phyloP scores from a whole-genome alignment of 2,329 filamentous ascomycete genomes.

The Trichoderma brevicompactum region DNA sequence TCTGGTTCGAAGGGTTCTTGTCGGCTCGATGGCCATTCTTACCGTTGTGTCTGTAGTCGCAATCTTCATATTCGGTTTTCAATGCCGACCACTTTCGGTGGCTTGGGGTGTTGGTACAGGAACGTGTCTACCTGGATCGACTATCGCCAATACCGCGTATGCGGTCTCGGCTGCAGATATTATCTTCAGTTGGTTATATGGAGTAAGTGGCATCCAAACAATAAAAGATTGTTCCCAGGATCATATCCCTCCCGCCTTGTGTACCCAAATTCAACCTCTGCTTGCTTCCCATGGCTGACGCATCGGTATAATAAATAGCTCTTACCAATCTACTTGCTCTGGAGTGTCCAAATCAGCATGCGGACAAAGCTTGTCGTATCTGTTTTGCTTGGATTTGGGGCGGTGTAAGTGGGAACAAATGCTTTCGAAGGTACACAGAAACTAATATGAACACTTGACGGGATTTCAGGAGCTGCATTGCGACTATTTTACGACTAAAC shows the following conservation, averaged over 20 bases:
- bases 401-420: background rate
- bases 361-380: constrained; percentile 15
- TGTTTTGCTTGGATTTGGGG: constrained; percentile 9
- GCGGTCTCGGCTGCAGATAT: constrained; percentile 6
- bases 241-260: too few species aligned
- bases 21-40: background rate
- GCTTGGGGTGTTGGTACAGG: constrained; percentile 12
- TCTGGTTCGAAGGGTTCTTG: background rate
- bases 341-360: constrained; percentile 15
- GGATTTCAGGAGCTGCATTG: constrained; percentile 11
- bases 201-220: background rate
- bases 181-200: constrained; percentile 12
- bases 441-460: background rate
- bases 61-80: constrained; percentile 9
- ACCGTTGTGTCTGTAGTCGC: background rate
- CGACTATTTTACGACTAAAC: constrained; percentile 12
- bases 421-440: background rate
- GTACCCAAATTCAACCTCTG: background rate
- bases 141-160: constrained; percentile 1
- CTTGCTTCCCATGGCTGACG: background rate
- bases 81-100: constrained; percentile 10
- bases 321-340: constrained; percentile 8
- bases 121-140: constrained; percentile 8
- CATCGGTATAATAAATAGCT: background rate
- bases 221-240: background rate